phyloP scores from a whole-genome alignment of 169 alveolate species.

The Pseudocohnilembus persalinus region DNA sequence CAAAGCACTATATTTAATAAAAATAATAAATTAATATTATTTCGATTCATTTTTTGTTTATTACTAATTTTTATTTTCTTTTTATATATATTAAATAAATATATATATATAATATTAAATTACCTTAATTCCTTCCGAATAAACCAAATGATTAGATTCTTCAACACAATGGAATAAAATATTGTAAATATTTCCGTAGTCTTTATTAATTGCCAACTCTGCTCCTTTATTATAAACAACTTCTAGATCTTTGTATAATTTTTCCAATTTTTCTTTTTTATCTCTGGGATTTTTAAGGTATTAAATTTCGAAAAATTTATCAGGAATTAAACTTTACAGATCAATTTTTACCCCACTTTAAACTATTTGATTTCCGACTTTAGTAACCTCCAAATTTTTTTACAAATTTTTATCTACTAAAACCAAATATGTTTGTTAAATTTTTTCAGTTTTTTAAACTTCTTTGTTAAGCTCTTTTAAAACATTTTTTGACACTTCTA shows the following conservation, averaged over 20 bases:
- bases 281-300: not conserved
- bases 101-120: too few species aligned
- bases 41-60: too few species aligned
- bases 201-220: conserved; percentile 3
- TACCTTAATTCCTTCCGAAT: conserved; percentile 15
- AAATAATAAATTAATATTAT: too few species aligned
- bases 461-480: not conserved
- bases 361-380: not conserved
- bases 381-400: not conserved
- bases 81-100: too few species aligned
- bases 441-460: too few species aligned
- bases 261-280: conserved; percentile 15
- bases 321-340: not conserved
- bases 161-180: conserved; percentile 2
- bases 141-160: conserved; percentile 13
- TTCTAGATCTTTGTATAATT: conserved; percentile 2
- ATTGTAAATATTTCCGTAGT: conserved; percentile 17
- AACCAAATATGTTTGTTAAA: not conserved
- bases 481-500: not conserved
- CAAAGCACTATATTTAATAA: not conserved
- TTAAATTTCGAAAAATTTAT: conserved; percentile 25
- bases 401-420: not conserved
- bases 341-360: not conserved
- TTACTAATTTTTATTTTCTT: too few species aligned
- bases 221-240: not conserved